Conservation (phyloP, 345 rosid genomes). For the Dimocarpus longan region DNA sequence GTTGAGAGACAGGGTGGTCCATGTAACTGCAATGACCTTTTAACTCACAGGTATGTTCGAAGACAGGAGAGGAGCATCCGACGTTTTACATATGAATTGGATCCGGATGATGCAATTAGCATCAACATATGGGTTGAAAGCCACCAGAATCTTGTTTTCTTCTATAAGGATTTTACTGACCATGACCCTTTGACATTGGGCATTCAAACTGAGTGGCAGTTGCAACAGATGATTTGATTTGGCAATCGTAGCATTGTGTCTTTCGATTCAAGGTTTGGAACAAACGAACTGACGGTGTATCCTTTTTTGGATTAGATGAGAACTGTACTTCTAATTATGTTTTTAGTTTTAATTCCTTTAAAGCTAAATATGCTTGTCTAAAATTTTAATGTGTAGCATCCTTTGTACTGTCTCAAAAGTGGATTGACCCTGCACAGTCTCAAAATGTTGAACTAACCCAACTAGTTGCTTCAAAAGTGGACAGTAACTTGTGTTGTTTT, state of each 20-base stretch:
- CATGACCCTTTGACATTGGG: too few species aligned
- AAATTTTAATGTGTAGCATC: slow-evolving; percentile 55
- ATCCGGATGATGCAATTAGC: slow-evolving; percentile 79
- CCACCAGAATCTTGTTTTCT: too few species aligned
- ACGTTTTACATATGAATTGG: slow-evolving; percentile 76
- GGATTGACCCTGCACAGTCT: too few species aligned
- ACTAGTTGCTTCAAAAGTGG: too few species aligned
- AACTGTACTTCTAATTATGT: background rate
- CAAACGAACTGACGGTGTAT: slow-evolving; percentile 87
- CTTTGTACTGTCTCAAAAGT: slow-evolving; percentile 79
- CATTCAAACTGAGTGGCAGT: too few species aligned
- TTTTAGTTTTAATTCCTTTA: slow-evolving; percentile 16
- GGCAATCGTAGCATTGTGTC: slow-evolving; percentile 85
- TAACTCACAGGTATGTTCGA: slow-evolving; percentile 90
- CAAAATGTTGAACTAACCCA: too few species aligned
- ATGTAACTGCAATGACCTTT: slow-evolving; percentile 77
- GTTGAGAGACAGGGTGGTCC: slow-evolving; percentile 97
- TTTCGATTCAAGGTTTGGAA: slow-evolving; percentile 89
- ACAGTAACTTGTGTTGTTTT: too few species aligned
- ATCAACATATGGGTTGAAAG: too few species aligned
- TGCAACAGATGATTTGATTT: too few species aligned
- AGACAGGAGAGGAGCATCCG: slow-evolving; percentile 92
- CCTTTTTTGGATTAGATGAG: slow-evolving; percentile 12
- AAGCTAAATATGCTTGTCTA: slow-evolving; percentile 37
- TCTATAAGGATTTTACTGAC: too few species aligned